phyloP scores from a whole-genome alignment of 1,284 basidiomycete species.

The Rhodotorula mucilaginosa region DNA sequence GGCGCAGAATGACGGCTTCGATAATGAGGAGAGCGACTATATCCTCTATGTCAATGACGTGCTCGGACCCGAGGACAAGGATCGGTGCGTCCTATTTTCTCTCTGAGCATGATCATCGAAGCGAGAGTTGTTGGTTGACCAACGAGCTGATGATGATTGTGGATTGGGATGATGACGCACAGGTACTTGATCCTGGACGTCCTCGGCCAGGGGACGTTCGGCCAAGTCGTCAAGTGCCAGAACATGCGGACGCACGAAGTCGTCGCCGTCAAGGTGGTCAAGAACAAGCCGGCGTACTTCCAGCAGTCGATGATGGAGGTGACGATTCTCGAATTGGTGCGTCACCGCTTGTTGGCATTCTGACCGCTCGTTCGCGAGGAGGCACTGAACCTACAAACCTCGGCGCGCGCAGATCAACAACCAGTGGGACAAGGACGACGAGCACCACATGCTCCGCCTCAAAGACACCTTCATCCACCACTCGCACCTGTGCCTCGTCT shows the following conservation, averaged over 20 bases:
- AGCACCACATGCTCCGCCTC: constrained; percentile 93
- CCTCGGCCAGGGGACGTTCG: constrained; percentile 96
- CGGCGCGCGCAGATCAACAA: constrained; percentile 69
- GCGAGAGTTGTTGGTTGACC: neutral
- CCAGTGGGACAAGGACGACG: constrained; percentile 85
- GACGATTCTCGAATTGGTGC: constrained; percentile 87
- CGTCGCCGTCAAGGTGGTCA: constrained; percentile 97
- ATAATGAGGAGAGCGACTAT: constrained; percentile 96
- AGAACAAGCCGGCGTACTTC: constrained; percentile 99
- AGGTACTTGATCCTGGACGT: constrained; percentile 97
- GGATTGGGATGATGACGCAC: constrained; percentile 24
- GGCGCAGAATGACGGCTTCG: constrained; percentile 86
- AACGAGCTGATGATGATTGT: neutral
- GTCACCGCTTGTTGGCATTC: constrained; percentile 46
- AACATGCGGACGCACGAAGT: constrained; percentile 99
- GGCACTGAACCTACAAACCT: too few species aligned
- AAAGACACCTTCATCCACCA: constrained; percentile 96
- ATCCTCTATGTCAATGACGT: constrained; percentile 97
- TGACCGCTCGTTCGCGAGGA: too few species aligned
- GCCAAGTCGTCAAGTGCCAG: constrained; percentile 99
- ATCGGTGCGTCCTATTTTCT: constrained; percentile 64
- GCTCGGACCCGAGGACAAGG: constrained; percentile 73
- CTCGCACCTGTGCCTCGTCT: constrained; percentile 93
- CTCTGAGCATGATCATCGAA: too few species aligned
- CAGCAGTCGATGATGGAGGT: constrained; percentile 99